Percentiles rank a stretch among this genome's conserved stretches.
phyloP scores from a whole-genome alignment of 2,329 filamentous ascomycete genomes.

The Aspergillus vadensis region DNA sequence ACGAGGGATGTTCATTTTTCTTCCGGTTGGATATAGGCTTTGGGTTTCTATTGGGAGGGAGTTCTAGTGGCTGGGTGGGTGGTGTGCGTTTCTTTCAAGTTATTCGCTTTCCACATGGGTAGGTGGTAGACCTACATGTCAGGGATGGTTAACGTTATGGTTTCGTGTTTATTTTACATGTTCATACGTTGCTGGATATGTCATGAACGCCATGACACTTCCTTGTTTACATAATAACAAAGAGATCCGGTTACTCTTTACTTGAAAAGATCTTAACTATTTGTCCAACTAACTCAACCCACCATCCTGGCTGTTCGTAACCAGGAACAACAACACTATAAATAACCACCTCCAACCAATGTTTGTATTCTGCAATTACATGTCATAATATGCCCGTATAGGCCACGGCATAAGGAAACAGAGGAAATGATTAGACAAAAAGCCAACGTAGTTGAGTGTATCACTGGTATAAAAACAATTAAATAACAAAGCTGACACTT shows the following conservation, averaged over 20 bases:
- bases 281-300: not conserved
- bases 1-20: slow-evolving; percentile 15
- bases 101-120: not conserved
- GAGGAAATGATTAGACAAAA: not conserved
- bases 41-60: slow-evolving; percentile 16
- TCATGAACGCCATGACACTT: not conserved
- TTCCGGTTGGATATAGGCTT: slow-evolving; percentile 15
- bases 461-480: not conserved
- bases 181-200: not conserved
- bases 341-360: not conserved
- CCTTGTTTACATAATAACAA: not conserved
- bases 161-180: not conserved
- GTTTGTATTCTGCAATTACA: not conserved
- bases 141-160: not conserved
- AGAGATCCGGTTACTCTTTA: not conserved
- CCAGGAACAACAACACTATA: not conserved
- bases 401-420: not conserved
- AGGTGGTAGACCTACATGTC: not conserved
- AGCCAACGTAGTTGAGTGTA: not conserved
- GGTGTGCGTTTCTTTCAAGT: not conserved
- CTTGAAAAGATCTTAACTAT: not conserved
- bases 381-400: not conserved
- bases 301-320: not conserved
- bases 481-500: not conserved
- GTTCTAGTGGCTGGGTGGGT: slow-evolving; percentile 14